A percentile compares a stretch with the other conserved stretches of the same genome.
These are phyloP conservation scores for Sporothrix curviconia DNA, from an alignment of 2,329 filamentous ascomycete genomes.

Conservation along the genomic window DNA sequence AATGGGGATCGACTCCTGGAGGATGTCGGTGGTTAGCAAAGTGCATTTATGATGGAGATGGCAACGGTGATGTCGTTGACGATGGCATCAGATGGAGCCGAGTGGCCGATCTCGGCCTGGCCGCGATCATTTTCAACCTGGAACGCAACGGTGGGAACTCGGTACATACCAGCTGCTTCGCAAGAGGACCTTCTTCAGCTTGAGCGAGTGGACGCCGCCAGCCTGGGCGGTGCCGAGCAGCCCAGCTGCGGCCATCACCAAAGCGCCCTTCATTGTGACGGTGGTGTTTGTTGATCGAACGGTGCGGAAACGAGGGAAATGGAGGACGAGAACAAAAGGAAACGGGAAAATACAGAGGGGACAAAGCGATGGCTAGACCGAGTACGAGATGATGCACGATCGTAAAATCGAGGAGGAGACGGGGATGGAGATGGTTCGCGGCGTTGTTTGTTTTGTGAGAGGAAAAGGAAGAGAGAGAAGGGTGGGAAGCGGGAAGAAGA, in stretches of 20 bases:
- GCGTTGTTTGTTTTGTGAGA: background rate
- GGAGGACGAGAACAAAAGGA: background rate
- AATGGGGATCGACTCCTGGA: constrained; percentile 68
- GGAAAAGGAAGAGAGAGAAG: background rate
- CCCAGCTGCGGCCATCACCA: constrained; percentile 65
- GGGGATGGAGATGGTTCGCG: background rate
- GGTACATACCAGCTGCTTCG: constrained; percentile 76
- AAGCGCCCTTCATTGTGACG: constrained; percentile 74
- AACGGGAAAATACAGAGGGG: background rate
- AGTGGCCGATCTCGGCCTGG: background rate
- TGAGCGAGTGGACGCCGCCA: constrained; percentile 80
- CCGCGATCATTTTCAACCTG: background rate
- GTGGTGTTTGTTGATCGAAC: constrained; percentile 14
- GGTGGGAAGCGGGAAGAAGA: background rate
- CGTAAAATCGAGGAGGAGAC: background rate
- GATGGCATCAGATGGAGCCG: background rate
- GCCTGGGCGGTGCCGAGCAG: constrained; percentile 78
- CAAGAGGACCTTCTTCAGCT: constrained; percentile 92
- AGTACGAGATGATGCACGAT: constrained; percentile 9
- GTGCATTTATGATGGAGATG: too few species aligned
- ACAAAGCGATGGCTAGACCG: constrained; percentile 6
- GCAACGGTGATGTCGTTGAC: background rate
- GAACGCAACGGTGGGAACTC: background rate
- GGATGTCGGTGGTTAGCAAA: background rate
- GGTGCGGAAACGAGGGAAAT: background rate